These are phyloP conservation scores for Flaveria brownii DNA, from an alignment of 129 eudicot genomes.

Conservation along the genomic window DNA sequence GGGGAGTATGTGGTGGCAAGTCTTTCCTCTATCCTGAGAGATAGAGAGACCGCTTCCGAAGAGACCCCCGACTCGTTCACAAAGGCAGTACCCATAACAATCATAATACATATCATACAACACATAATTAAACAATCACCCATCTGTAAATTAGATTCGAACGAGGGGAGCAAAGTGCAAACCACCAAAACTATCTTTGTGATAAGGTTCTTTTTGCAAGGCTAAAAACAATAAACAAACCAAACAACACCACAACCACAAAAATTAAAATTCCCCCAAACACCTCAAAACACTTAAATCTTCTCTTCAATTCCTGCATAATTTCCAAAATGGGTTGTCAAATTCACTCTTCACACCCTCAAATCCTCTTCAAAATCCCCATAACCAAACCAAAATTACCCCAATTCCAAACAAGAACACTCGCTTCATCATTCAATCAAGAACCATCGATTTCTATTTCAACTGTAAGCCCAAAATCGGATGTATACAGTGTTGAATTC, in stretches of 20 bases:
- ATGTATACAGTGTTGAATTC: slow-evolving; percentile 53
- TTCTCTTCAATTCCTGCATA: not conserved
- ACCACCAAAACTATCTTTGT: slow-evolving; percentile 13
- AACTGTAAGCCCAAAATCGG: slow-evolving; percentile 30
- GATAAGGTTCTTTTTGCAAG: slow-evolving; percentile 31
- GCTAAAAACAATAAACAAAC: slow-evolving; percentile 12
- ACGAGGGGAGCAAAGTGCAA: slow-evolving; percentile 23
- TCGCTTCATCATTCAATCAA: slow-evolving; percentile 35
- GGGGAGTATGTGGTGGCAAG: too few relatives aligned
- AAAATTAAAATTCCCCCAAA: slow-evolving; percentile 3
- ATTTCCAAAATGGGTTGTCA: slow-evolving; percentile 47
- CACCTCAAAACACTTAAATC: not conserved
- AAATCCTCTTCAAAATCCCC: slow-evolving; percentile 41
- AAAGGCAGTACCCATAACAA: too few relatives aligned
- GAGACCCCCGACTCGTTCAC: too few relatives aligned
- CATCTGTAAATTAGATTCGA: too few relatives aligned
- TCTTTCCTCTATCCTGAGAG: too few relatives aligned
- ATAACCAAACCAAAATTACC: slow-evolving; percentile 22
- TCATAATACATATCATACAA: too few relatives aligned
- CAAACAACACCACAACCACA: slow-evolving; percentile 34
- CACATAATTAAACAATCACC: too few relatives aligned
- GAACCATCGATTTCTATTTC: slow-evolving; percentile 39
- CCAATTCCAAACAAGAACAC: slow-evolving; percentile 26
- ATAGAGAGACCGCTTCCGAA: too few relatives aligned
- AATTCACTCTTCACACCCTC: slow-evolving; percentile 52